A percentile compares a stretch with the other conserved stretches of the same genome.
Conservation (phyloP, 2,329 filamentous ascomycete genomes). For the Diaporthe capsici region DNA sequence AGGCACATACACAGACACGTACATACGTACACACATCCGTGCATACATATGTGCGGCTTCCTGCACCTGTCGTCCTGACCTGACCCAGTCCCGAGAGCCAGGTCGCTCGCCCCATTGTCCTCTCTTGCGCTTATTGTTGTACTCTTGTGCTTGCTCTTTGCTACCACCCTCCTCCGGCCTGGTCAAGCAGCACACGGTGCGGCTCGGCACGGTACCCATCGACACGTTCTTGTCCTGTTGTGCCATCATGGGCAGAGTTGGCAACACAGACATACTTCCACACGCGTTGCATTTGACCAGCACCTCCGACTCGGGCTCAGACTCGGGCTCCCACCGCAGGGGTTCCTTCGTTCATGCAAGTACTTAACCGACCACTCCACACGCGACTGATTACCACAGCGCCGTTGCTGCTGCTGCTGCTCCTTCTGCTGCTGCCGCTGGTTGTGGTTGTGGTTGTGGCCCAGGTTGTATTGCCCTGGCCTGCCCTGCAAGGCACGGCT, state of each 20-base stretch:
- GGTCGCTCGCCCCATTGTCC: constrained; percentile 23
- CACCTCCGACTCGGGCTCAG: constrained; percentile 7
- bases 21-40: background rate
- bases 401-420: background rate
- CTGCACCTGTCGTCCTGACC: constrained; percentile 41
- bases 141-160: background rate
- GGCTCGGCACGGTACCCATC: constrained; percentile 14
- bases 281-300: constrained; percentile 18
- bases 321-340: constrained; percentile 45
- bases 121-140: constrained; percentile 9
- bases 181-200: constrained; percentile 23
- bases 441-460: background rate
- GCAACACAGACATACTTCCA: constrained; percentile 9
- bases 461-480: constrained; percentile 41
- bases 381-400: constrained; percentile 27
- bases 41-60: constrained; percentile 15
- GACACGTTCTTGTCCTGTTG: constrained; percentile 10
- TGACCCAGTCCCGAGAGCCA: constrained; percentile 8
- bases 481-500: constrained; percentile 46
- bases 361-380: constrained; percentile 28
- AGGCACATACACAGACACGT: background rate
- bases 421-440: background rate
- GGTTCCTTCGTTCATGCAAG: constrained; percentile 52
- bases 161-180: background rate
- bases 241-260: background rate